Base-by-base conservation (phyloP, 208 protist species). In the Phytomonas sp. region DNA sequence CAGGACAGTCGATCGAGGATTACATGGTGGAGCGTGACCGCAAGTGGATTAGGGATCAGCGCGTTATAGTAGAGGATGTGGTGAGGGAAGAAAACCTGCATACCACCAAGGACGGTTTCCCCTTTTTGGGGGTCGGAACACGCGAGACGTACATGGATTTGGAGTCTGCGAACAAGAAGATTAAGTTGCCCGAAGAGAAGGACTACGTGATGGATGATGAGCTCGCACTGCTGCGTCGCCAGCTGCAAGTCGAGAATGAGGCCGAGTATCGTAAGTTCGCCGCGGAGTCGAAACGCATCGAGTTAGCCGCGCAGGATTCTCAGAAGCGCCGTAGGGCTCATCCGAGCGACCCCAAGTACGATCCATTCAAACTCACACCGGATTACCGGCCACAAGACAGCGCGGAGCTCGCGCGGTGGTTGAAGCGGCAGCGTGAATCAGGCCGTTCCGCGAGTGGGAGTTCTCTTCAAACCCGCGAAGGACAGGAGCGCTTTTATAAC, bases 401-500 rank as follows among this genome's bases (percentile, higher is more conserved):
- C 74, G 73, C 75, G 8, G 82, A 78, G n/a, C 75, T 95, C 36
- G 89, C 89, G 26, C 84, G 93, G 70, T 95, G 89, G 89, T 77
- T 95, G 71, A 92, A 95, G 80, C 82, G 87, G 23, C 89, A 95
- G 76, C 80, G 89, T 32, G 83, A 88, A 70, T 95, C 89, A 15
- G 89, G 89, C 33, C 87, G 85, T 73, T 81, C 84, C 17, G 80
- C 83, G 15, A 92, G 79, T 32, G 89, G 86, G 33, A 67, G 87
- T 3, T 93, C 87, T 20, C 72, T 93, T 28, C 89, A 92, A 62
- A 93, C 87, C 30, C 79, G 78, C 31, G 87, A 95, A 68, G 89
- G 89, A 30, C 89, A 95, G 76, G 85, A 95, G 73, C 80, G 89
- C n/a, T 93, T 90, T 75, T 95, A 95, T 75, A 92, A 95, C 64